Conservation (phyloP, 2,329 filamentous ascomycete genomes). For the Ambrosiella beaveri region DNA sequence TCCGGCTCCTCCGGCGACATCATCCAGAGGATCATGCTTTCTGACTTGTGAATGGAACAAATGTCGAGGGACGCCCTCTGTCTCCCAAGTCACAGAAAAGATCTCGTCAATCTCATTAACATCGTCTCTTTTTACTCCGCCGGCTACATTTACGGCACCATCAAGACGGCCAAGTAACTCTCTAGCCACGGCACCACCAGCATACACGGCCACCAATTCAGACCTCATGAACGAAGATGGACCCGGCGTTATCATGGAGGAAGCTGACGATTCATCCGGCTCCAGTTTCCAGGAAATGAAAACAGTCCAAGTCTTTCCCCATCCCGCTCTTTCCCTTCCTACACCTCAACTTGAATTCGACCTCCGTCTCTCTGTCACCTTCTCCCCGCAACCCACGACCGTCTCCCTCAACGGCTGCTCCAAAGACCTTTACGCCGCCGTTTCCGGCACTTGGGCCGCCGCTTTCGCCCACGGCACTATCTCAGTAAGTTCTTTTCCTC, state of each 20-base stretch:
- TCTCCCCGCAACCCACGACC: neutral
- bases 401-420: neutral
- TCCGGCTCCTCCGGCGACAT: neutral
- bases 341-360: conserved; percentile 31
- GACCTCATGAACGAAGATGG: neutral
- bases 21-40: neutral
- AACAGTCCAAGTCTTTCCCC: conserved; percentile 19
- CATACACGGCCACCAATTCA: neutral
- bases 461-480: conserved; percentile 32
- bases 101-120: conserved; percentile 2
- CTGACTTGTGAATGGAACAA: neutral
- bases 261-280: no score
- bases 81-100: neutral
- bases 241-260: neutral
- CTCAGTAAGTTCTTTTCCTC: conserved; percentile 24
- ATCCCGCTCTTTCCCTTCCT: conserved; percentile 27
- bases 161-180: neutral
- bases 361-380: conserved; percentile 30
- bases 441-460: conserved; percentile 30
- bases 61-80: neutral
- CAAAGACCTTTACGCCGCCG: conserved; percentile 33
- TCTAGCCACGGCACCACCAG: neutral
- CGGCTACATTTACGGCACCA: neutral
- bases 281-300: neutral
- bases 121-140: neutral